Percentiles rank a stretch among this genome's conserved stretches.
Evolutionary conservation across 2,329 filamentous ascomycete species (phyloP).

Genomic region (Cryphonectria parasitica): DNA sequence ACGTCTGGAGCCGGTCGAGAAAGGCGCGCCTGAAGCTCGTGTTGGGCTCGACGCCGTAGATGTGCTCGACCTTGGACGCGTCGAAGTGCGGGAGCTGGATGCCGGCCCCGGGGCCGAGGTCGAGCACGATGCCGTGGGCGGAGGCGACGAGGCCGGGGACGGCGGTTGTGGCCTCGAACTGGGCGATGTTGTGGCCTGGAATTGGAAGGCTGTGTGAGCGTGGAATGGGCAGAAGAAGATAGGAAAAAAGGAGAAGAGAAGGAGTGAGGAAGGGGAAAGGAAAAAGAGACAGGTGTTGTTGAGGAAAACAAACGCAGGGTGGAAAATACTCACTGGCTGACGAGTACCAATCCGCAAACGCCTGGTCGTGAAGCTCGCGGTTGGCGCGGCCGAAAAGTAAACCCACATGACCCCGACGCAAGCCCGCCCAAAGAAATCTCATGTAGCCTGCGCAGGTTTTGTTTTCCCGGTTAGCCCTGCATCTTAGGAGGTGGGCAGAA

Average conservation of each 20-base stretch:
- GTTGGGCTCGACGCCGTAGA: slow-evolving; percentile 50
- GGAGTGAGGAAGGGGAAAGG: background rate
- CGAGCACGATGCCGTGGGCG: slow-evolving; percentile 43
- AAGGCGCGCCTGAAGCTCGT: slow-evolving; percentile 38
- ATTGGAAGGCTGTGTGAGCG: background rate
- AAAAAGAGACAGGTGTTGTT: background rate
- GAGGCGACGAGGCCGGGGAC: slow-evolving; percentile 26
- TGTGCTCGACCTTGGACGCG: slow-evolving; percentile 35
- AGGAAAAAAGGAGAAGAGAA: background rate
- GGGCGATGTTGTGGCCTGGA: slow-evolving; percentile 15
- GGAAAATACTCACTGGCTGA: slow-evolving; percentile 13
- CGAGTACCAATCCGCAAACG: slow-evolving; percentile 21
- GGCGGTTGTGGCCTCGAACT: slow-evolving; percentile 25
- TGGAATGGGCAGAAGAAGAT: background rate
- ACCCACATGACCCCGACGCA: slow-evolving; percentile 17
- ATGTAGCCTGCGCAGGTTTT: slow-evolving; percentile 10
- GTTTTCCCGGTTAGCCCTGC: background rate
- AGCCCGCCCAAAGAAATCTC: slow-evolving; percentile 10
- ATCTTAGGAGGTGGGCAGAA: background rate
- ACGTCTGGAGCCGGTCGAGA: slow-evolving; percentile 35
- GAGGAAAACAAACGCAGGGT: background rate
- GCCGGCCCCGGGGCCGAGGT: slow-evolving; percentile 49
- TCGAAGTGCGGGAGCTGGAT: slow-evolving; percentile 48
- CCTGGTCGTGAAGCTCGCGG: slow-evolving; percentile 12
- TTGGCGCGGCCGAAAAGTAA: slow-evolving; percentile 14